Evolutionary conservation across 2,329 filamentous ascomycete species (phyloP).

Genomic region (Penicillium verrucosum): DNA sequence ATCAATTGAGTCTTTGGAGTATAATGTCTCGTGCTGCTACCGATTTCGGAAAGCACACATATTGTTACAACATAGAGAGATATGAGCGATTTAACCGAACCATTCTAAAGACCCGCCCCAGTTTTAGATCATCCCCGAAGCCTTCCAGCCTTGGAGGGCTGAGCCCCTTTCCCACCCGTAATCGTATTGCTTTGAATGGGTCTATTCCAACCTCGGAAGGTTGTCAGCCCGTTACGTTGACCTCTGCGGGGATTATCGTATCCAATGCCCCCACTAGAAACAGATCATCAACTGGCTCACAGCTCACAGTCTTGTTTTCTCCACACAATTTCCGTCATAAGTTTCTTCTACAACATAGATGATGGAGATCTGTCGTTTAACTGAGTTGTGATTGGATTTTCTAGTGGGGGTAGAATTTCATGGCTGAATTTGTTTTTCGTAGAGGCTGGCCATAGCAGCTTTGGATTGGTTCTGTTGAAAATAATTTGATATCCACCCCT

Average conservation of each 20-base stretch:
- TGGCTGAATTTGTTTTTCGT: neutral
- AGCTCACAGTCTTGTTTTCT: neutral
- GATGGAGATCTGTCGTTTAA: neutral
- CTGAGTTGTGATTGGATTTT: neutral
- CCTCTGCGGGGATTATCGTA: neutral
- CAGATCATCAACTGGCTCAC: neutral
- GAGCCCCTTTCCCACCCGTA: constrained; percentile 3
- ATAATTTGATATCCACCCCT: neutral
- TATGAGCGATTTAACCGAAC: neutral
- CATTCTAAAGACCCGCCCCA: neutral
- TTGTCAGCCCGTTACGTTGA: neutral
- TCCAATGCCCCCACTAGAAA: neutral
- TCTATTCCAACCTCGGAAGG: neutral
- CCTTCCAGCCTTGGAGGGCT: neutral
- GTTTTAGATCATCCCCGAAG: neutral
- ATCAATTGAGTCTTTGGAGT: neutral
- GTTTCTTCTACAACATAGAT: neutral
- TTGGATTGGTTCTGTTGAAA: neutral
- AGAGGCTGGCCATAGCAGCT: neutral
- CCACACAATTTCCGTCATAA: neutral
- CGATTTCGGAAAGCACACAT: neutral
- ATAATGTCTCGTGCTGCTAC: neutral
- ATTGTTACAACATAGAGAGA: neutral
- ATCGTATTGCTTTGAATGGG: neutral
- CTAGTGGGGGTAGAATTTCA: neutral